Conservation (phyloP, 1,284 basidiomycete species). For the Xerocomus minutiporus region DNA sequence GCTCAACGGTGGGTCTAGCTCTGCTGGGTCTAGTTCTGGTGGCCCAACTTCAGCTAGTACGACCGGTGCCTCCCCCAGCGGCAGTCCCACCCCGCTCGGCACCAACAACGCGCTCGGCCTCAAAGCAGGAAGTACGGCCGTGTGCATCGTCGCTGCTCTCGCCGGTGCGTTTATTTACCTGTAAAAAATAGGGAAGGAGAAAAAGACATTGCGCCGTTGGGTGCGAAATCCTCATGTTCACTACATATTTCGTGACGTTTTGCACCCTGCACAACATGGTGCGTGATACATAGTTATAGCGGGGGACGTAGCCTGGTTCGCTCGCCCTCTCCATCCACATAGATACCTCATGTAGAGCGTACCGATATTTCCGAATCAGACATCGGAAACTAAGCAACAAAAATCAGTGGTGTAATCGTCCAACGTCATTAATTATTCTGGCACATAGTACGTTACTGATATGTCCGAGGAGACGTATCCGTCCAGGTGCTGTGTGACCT, state of each 20-base stretch:
- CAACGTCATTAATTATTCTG: neutral
- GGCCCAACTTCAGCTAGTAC: neutral
- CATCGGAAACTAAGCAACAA: neutral
- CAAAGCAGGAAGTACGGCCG: neutral
- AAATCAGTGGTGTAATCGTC: neutral
- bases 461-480: too few relatives aligned
- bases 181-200: neutral
- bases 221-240: neutral
- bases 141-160: conserved; percentile 5
- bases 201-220: neutral
- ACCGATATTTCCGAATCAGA: neutral
- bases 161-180: conserved; percentile 10
- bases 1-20: conserved; percentile 15
- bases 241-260: too few relatives aligned
- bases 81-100: neutral
- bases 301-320: neutral
- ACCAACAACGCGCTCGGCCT: conserved; percentile 5
- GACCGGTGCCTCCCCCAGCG: neutral
- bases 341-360: neutral
- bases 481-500: neutral
- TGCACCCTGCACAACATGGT: neutral
- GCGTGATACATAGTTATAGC: neutral
- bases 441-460: neutral
- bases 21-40: neutral
- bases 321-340: neutral